Evolutionary conservation across 2,329 filamentous ascomycete species (phyloP), one percentile per base, ranked within the genome.

Genomic region (Sarocladium strictum): DNA sequence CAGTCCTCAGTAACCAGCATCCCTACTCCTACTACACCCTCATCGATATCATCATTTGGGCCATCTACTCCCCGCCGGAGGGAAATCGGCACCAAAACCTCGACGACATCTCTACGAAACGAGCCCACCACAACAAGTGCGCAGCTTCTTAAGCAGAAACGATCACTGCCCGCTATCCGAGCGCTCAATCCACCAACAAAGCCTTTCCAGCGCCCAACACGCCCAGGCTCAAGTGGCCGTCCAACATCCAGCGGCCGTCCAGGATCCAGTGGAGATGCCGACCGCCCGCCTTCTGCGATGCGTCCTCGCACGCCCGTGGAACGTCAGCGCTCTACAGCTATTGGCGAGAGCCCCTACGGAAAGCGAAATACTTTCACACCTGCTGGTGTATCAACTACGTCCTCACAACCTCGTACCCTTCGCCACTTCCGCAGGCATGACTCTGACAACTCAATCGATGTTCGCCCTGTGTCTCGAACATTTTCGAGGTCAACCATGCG

Each of bases 361-460:
- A 77, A 83, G 58, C 86, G 84, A 68, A 75, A 80, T 53, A 82
- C 92, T 7, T 96, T 96, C 65, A 70, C 96, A 45, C 89, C 91
- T 27, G 86, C 89, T 40, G 90, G 90, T 29, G 79, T 79, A 27
- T 86, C 88, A 12, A 81, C 82, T 58, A 79, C 82, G 21, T 87
- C 90, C 65, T 90, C 89, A 11, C 88, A 96, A 59, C 88, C 88
- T 40, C 96, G 91, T 71, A 77, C 73, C 47, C 77, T 84, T 26
- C 85, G 89, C 32, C 76, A 82, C 35, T 85, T 92, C 65, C 84
- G 90, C 45, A 88, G 93, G 43, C 85, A 90, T 63, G 90, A 95
- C 63, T 96, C 90, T 9, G 90, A 96, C 53, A 81, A 83, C 57
- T 78, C 76, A 24, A 73, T 79, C 26, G 83, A 86, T 33, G 67